Base-by-base conservation (phyloP, 805 yeast species). In the Starmerella vitae region DNA sequence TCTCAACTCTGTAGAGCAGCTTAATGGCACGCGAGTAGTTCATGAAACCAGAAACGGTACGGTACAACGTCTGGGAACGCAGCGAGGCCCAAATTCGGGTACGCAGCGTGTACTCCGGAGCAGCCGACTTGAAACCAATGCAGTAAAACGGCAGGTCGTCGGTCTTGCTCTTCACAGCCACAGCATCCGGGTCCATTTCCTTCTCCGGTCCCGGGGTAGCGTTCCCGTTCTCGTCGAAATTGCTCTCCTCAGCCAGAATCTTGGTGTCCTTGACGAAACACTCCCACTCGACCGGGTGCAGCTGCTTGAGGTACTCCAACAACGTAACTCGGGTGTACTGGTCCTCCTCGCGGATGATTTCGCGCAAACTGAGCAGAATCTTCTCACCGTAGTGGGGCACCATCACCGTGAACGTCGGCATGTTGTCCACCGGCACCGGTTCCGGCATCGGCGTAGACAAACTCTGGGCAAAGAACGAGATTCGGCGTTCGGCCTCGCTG, bases 401-500 rank as follows among this genome's bases (percentile, higher is more conserved):
- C 62, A 88, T 68, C 18, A 91, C 97, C 29, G 98, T 86, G 63
- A 91, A 91, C 10, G 97, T 88, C 49, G 99, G 99, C 98, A 91
- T 91, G 70, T 88, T 88, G 64, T 91, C 98, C 52, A 93, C 97
- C 32, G 99, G 98, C 58, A 91, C 70, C 46, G 99, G 97, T 67
- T 91, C 98, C 47, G 95, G 94, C 54, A 91, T 86, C 52, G 98
- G 98, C 44, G 98, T 91, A 37, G 98, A 93, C 63, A 91, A 71
- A 9, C 97, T 86, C 65, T 91, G 98, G 43, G 99, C 99, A 67
- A 91, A 91, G 80, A 93, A 91, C 43, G 96, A 83, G 54, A 91
- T 86, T 72, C 99, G 91, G 71, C 98, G 86, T 68, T 93, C 98
- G 48, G 99, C 98, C 65, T 91, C 99, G 33, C 95, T 84, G 63